These are phyloP conservation scores for Pythium pyrilobum DNA, from an alignment of 352 stramenopile species.

Conservation along the genomic window DNA sequence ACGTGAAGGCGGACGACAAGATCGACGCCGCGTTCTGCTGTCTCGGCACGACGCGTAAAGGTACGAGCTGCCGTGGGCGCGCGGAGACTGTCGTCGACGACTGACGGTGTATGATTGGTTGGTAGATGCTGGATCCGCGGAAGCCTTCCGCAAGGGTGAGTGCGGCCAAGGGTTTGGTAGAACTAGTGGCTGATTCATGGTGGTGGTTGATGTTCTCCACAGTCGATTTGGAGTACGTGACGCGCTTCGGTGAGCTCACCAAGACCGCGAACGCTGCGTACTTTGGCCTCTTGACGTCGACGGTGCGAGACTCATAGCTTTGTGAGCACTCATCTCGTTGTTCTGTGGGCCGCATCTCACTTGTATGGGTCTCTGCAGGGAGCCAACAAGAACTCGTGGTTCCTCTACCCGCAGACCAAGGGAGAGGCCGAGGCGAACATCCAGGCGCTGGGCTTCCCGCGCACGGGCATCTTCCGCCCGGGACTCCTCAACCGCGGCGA, in stretches of 20 bases:
- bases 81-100: not conserved
- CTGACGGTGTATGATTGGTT: not conserved
- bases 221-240: slow-evolving; percentile 72
- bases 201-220: not conserved
- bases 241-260: slow-evolving; percentile 36
- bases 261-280: slow-evolving; percentile 46
- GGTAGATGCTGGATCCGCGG: slow-evolving; percentile 4
- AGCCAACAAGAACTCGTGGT: slow-evolving; percentile 63
- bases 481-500: slow-evolving; percentile 57
- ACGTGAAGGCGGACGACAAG: slow-evolving; percentile 28
- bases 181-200: not conserved
- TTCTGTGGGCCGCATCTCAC: not conserved
- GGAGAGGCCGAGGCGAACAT: slow-evolving; percentile 58
- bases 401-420: slow-evolving; percentile 74
- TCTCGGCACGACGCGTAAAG: slow-evolving; percentile 62
- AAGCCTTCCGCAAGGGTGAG: slow-evolving; percentile 13
- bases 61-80: not conserved
- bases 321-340: too few species aligned
- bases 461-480: slow-evolving; percentile 51
- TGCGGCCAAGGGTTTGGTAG: too few species aligned
- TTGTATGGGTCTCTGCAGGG: not conserved
- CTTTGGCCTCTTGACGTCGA: slow-evolving; percentile 54
- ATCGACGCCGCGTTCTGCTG: slow-evolving; percentile 63
- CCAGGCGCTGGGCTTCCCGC: slow-evolving; percentile 41
- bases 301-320: slow-evolving; percentile 22